These are phyloP conservation scores for Saturnispora serradocipensis DNA, from an alignment of 805 yeast species.

Conservation along the genomic window DNA sequence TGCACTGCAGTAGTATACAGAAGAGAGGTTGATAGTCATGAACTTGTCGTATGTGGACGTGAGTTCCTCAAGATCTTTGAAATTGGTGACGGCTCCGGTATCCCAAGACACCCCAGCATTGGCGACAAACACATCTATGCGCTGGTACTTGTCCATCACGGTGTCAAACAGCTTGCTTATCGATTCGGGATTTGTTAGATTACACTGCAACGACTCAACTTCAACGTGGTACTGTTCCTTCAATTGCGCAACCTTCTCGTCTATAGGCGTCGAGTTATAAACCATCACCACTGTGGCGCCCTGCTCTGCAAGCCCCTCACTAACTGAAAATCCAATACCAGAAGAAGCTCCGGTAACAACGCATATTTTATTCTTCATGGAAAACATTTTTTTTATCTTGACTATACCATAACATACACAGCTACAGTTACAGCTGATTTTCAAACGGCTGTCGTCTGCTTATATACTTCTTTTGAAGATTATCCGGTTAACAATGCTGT, in stretches of 20 bases:
- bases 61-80: constrained; percentile 32
- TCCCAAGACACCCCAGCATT: constrained; percentile 68
- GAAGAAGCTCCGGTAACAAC: constrained; percentile 48
- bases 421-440: not conserved
- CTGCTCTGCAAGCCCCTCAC: constrained; percentile 43
- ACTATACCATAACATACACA: not conserved
- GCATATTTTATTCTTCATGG: constrained; percentile 34
- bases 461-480: not conserved
- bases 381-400: constrained; percentile 20
- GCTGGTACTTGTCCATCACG: constrained; percentile 29
- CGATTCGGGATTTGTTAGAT: constrained; percentile 24
- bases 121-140: constrained; percentile 34
- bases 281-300: constrained; percentile 35
- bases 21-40: constrained; percentile 67
- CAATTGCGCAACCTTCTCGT: constrained; percentile 9
- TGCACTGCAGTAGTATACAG: constrained; percentile 74
- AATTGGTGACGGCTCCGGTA: constrained; percentile 44
- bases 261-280: constrained; percentile 22
- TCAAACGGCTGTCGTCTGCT: not conserved
- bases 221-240: constrained; percentile 10
- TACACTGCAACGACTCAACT: constrained; percentile 22
- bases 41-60: constrained; percentile 61
- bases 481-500: not conserved
- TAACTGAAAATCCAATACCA: constrained; percentile 49
- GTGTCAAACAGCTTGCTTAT: constrained; percentile 24